phyloP scores from a whole-genome alignment of 139 green algal species.

The Chlamydomonas eustigma region DNA sequence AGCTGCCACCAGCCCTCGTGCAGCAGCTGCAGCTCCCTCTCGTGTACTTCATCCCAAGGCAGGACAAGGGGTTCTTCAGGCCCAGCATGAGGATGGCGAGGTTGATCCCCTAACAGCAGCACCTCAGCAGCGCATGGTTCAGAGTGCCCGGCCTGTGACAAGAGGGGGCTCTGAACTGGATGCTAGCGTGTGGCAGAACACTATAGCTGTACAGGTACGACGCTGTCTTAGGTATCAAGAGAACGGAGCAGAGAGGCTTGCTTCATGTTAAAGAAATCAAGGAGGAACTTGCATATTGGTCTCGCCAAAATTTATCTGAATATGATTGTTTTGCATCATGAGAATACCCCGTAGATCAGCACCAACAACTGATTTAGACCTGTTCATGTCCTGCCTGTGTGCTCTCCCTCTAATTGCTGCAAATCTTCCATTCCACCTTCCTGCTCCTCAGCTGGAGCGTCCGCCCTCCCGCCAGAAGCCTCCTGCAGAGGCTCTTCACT shows the following conservation, averaged over 20 bases:
- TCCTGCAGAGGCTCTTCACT: slow-evolving; percentile 45
- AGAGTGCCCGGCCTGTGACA: slow-evolving; percentile 35
- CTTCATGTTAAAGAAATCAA: too few relatives aligned
- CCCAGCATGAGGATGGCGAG: not conserved
- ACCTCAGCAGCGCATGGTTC: slow-evolving; percentile 27
- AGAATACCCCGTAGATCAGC: too few relatives aligned
- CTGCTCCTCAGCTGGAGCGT: slow-evolving; percentile 45
- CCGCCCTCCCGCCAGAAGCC: slow-evolving; percentile 51
- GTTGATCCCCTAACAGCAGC: not conserved
- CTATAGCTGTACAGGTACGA: slow-evolving; percentile 10
- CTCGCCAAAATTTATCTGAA: too few relatives aligned
- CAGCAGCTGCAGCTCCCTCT: not conserved
- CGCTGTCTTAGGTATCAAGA: too few relatives aligned
- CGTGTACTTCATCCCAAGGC: not conserved
- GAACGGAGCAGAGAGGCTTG: too few relatives aligned
- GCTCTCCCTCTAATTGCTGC: too few relatives aligned
- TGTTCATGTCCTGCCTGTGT: too few relatives aligned
- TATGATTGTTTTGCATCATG: too few relatives aligned
- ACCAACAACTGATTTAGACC: too few relatives aligned
- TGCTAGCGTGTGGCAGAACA: slow-evolving; percentile 29
- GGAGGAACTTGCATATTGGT: too few relatives aligned
- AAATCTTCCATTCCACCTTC: too few relatives aligned
- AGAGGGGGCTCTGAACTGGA: slow-evolving; percentile 23
- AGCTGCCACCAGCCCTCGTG: not conserved
- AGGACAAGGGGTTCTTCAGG: not conserved